phyloP scores from a whole-genome alignment of 805 yeast species.

The Candida ulmi region DNA sequence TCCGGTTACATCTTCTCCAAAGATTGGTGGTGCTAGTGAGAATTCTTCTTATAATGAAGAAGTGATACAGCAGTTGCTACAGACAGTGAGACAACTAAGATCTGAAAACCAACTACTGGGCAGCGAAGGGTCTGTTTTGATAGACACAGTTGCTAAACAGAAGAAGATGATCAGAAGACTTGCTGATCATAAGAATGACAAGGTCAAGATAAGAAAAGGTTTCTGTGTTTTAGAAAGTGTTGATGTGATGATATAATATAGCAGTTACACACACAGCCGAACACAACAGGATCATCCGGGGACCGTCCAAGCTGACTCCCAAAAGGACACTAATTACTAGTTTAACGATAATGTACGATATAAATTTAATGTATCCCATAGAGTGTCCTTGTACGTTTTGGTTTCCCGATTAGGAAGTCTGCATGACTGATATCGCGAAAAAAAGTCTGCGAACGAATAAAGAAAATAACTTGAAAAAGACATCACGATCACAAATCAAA shows the following conservation, averaged over 20 bases:
- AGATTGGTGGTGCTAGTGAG: constrained; percentile 1
- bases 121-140: constrained; percentile 9
- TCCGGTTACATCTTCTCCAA: background rate
- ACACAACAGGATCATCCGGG: too few relatives aligned
- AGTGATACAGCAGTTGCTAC: constrained; percentile 14
- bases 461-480: too few relatives aligned
- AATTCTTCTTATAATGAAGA: constrained; percentile 7
- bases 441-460: too few relatives aligned
- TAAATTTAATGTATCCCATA: too few relatives aligned
- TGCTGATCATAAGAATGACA: constrained; percentile 10
- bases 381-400: background rate
- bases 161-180: constrained; percentile 15
- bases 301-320: too few relatives aligned
- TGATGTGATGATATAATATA: constrained; percentile 14
- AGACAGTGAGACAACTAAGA: constrained; percentile 15
- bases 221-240: constrained; percentile 14
- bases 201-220: constrained; percentile 16
- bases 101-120: constrained; percentile 10
- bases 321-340: too few relatives aligned
- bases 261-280: too few relatives aligned
- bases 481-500: too few relatives aligned
- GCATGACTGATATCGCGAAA: too few relatives aligned
- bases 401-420: background rate
- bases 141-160: constrained; percentile 8
- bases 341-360: too few relatives aligned